Conservation (phyloP, 1,139 yeast genomes). For the Diutina sp. region DNA sequence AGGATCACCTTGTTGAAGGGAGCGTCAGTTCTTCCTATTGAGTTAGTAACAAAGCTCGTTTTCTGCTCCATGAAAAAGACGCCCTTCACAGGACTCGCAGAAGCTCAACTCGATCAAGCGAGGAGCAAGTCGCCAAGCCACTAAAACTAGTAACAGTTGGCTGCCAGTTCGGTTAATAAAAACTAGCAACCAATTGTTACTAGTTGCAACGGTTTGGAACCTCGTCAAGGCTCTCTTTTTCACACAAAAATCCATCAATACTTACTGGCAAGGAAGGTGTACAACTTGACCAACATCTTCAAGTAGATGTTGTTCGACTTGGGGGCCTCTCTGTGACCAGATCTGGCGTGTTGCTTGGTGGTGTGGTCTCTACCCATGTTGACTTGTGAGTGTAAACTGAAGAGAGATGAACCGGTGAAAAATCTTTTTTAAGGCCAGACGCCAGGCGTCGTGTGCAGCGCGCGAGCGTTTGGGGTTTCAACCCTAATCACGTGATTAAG, state of each 20-base stretch:
- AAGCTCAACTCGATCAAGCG: background rate
- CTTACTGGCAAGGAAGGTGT: conserved; percentile 99
- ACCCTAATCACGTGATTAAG: background rate
- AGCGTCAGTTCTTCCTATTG: conserved; percentile 90
- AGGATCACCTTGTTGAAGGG: conserved; percentile 97
- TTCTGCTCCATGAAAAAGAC: conserved; percentile 42
- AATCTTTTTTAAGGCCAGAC: background rate
- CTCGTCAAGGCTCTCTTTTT: background rate
- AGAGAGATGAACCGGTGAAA: background rate
- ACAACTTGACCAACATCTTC: conserved; percentile 92
- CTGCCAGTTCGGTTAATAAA: background rate
- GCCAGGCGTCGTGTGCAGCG: background rate
- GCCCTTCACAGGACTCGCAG: conserved; percentile 13
- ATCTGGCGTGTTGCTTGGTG: conserved; percentile 90
- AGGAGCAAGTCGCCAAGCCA: conserved; percentile 2
- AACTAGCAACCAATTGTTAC: background rate
- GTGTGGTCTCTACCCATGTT: conserved; percentile 97
- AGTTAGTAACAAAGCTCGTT: conserved; percentile 32
- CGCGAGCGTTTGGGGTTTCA: background rate
- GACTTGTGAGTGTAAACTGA: conserved; percentile 2
- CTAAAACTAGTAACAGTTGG: background rate
- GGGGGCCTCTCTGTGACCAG: conserved; percentile 98
- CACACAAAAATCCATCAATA: conserved; percentile 12
- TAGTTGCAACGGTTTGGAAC: conserved; percentile 1
- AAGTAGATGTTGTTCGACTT: conserved; percentile 99